Percentiles rank a stretch among this genome's conserved stretches.
Evolutionary conservation across 2,329 filamentous ascomycete species (phyloP).

Genomic region (Xylariaceae sp.): DNA sequence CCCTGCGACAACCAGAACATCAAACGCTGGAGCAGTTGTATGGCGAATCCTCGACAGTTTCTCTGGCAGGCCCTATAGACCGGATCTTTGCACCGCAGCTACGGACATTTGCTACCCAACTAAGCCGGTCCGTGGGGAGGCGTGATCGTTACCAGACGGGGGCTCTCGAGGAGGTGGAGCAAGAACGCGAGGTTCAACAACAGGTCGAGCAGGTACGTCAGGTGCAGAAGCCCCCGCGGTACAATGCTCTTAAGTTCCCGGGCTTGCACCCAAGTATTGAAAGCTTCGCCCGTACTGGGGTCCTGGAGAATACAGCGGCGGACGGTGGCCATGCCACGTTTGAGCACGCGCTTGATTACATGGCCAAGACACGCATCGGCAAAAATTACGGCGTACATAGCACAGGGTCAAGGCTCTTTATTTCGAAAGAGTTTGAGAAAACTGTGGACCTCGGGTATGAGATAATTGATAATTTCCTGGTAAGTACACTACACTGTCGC

Average conservation of each 20-base stretch:
- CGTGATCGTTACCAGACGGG: conserved; percentile 40
- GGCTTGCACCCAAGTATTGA: conserved; percentile 46
- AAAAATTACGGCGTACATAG: conserved; percentile 31
- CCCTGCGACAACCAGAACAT: conserved; percentile 50
- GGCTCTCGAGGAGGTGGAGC: conserved; percentile 56
- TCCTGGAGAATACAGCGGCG: conserved; percentile 21
- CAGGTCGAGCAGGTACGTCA: conserved; percentile 57
- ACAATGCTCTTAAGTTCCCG: conserved; percentile 39
- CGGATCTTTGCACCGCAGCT: not conserved
- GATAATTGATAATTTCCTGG: conserved; percentile 32
- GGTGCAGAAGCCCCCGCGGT: conserved; percentile 44
- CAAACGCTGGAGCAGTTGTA: conserved; percentile 59
- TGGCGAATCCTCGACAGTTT: conserved; percentile 19
- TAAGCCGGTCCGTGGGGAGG: conserved; percentile 28
- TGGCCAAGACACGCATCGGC: conserved; percentile 37
- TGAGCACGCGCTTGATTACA: conserved; percentile 40
- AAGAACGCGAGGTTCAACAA: conserved; percentile 56
- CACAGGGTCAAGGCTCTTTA: conserved; percentile 32
- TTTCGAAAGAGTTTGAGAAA: conserved; percentile 46
- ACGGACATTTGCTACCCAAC: conserved; percentile 2
- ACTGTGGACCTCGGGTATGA: conserved; percentile 36
- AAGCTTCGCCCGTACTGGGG: conserved; percentile 44
- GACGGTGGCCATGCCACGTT: conserved; percentile 28
- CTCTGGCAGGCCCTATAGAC: not conserved
- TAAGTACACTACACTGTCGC: conserved; percentile 11